phyloP scores from a whole-genome alignment of 108 stramenopile genomes.

The Nannochloropsis granulata region DNA sequence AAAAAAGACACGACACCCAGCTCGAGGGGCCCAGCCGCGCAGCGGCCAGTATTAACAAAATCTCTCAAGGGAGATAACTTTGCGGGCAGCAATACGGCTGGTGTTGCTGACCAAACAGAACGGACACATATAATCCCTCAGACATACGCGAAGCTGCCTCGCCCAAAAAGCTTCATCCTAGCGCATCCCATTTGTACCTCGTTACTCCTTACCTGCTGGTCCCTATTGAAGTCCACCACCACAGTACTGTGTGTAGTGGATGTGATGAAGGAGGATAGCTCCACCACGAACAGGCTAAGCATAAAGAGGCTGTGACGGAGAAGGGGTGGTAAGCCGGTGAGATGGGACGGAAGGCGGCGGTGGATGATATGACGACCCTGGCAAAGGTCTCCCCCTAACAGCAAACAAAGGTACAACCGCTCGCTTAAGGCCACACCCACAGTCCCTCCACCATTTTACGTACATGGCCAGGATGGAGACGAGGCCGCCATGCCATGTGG shows the following conservation, averaged over 20 bases:
- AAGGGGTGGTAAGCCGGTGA: background rate
- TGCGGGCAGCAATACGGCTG: too few species aligned
- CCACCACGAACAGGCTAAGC: background rate
- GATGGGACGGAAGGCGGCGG: background rate
- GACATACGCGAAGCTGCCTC: too few species aligned
- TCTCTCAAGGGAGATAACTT: too few species aligned
- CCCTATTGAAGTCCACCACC: background rate
- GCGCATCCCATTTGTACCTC: too few species aligned
- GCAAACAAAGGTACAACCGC: background rate
- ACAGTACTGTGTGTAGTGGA: background rate
- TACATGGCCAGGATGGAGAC: constrained; percentile 30
- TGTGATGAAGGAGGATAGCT: background rate
- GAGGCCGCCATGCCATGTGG: constrained; percentile 27
- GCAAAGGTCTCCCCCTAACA: background rate
- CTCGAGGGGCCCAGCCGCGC: too few species aligned
- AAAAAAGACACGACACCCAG: too few species aligned
- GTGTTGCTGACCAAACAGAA: too few species aligned
- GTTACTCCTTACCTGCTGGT: background rate
- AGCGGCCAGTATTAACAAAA: too few species aligned
- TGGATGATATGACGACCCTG: background rate
- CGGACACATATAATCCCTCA: too few species aligned
- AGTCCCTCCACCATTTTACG: background rate
- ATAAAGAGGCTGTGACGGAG: background rate
- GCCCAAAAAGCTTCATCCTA: too few species aligned
- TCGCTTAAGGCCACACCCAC: background rate